phyloP scores from a whole-genome alignment of 2,329 filamentous ascomycete species.

The Hypoxylon sp. region DNA sequence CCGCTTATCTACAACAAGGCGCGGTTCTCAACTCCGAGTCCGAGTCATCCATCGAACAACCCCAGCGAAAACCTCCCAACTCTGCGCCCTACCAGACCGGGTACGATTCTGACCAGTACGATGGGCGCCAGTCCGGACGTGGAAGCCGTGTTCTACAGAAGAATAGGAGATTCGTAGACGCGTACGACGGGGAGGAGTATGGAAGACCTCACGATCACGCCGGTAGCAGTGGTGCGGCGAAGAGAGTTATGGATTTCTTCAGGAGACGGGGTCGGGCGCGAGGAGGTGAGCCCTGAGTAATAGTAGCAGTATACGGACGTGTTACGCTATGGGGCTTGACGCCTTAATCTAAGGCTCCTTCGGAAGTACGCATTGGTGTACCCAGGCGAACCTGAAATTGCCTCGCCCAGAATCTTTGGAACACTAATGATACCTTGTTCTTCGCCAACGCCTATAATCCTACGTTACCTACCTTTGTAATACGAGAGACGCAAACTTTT shows the following conservation, averaged over 20 bases:
- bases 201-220: constrained; percentile 68
- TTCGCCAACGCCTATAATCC: constrained; percentile 30
- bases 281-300: constrained; percentile 58
- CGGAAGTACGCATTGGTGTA: constrained; percentile 11
- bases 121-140: constrained; percentile 51
- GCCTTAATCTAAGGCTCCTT: no score
- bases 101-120: constrained; percentile 55
- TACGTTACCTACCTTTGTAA: constrained; percentile 36
- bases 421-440: constrained; percentile 31
- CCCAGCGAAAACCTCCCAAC: constrained; percentile 52
- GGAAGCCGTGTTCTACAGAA: constrained; percentile 75
- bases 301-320: no score
- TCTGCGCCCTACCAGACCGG: constrained; percentile 56
- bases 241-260: constrained; percentile 99
- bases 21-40: constrained; percentile 60
- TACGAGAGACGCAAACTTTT: constrained; percentile 30
- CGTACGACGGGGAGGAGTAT: constrained; percentile 79
- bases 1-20: constrained; percentile 57
- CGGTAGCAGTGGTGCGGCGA: constrained; percentile 85
- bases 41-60: constrained; percentile 61
- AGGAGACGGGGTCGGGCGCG: constrained; percentile 82
- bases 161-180: constrained; percentile 87
- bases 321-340: no score
- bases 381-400: constrained; percentile 23
- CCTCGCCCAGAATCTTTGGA: constrained; percentile 21